Percentiles rank a stretch among this genome's conserved stretches.
Evolutionary conservation across 345 rosid genomes (phyloP).

Genomic region (Eucalyptus fibrosa): DNA sequence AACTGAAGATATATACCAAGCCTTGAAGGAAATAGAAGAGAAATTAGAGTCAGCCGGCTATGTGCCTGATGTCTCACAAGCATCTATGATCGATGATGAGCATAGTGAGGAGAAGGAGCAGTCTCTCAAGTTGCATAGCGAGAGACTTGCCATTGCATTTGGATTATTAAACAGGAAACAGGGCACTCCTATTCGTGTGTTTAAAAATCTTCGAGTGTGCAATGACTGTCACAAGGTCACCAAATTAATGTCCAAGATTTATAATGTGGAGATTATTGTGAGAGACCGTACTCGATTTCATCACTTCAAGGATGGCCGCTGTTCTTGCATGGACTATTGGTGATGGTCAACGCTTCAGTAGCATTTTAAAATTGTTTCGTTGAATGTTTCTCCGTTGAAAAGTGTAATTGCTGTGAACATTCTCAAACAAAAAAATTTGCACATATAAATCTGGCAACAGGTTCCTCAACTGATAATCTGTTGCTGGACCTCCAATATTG

Average conservation of each 20-base stretch:
- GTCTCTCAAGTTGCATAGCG: conserved; percentile 58
- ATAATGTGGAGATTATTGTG: conserved; percentile 53
- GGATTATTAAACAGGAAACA: conserved; percentile 54
- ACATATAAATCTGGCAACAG: background rate
- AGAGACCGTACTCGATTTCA: conserved; percentile 72
- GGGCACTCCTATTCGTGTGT: conserved; percentile 48
- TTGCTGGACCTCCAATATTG: background rate
- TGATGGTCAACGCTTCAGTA: background rate
- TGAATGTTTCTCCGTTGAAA: background rate
- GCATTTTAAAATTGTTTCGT: background rate
- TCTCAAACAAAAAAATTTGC: background rate
- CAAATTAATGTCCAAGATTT: conserved; percentile 48
- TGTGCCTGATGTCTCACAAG: conserved; percentile 40
- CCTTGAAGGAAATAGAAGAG: conserved; percentile 43
- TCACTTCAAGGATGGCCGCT: conserved; percentile 59
- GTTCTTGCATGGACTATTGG: conserved; percentile 80
- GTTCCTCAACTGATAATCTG: background rate
- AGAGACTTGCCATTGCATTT: conserved; percentile 73
- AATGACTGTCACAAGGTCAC: conserved; percentile 65
- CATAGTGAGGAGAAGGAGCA: conserved; percentile 20
- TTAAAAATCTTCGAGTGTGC: conserved; percentile 77
- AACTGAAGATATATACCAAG: conserved; percentile 39
- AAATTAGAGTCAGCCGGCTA: conserved; percentile 31
- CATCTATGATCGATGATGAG: conserved; percentile 38
- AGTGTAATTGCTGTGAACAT: background rate